These are phyloP conservation scores for Podospora fimiseda DNA, from an alignment of 495 filamentous ascomycete species.

Conservation along the genomic window DNA sequence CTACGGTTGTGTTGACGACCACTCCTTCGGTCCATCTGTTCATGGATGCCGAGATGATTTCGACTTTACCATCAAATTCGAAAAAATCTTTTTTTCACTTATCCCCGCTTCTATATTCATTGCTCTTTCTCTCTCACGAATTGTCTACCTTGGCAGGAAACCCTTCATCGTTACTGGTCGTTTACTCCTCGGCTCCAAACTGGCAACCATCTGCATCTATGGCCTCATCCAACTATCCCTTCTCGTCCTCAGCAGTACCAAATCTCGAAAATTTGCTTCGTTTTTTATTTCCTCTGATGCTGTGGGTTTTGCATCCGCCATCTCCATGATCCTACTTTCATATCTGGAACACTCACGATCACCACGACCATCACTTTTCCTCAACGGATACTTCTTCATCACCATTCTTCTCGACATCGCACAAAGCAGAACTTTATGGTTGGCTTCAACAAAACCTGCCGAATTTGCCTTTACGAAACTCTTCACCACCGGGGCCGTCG, in stretches of 20 bases:
- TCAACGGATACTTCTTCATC: conserved; percentile 55
- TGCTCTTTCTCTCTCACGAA: conserved; percentile 30
- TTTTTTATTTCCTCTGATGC: conserved; percentile 27
- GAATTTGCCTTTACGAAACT: conserved; percentile 33
- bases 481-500: conserved; percentile 39
- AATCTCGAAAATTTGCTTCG: conserved; percentile 1
- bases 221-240: conserved; percentile 23
- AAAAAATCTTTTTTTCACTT: conserved; percentile 41
- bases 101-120: conserved; percentile 38
- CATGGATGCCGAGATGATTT: conserved; percentile 29
- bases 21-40: conserved; percentile 18
- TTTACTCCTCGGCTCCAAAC: background rate
- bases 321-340: conserved; percentile 38
- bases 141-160: conserved; percentile 25
- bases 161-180: conserved; percentile 31
- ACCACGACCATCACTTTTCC: conserved; percentile 50
- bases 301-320: conserved; percentile 29
- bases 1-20: conserved; percentile 15
- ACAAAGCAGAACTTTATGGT: conserved; percentile 52
- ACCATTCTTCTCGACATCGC: conserved; percentile 54
- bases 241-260: conserved; percentile 23
- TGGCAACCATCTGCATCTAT: conserved; percentile 7
- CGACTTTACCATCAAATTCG: conserved; percentile 44
- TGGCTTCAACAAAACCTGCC: conserved; percentile 31
- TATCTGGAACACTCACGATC: conserved; percentile 51